Evolutionary conservation across 208 protist species (phyloP).

Genomic region (Novymonas esmeraldas): DNA sequence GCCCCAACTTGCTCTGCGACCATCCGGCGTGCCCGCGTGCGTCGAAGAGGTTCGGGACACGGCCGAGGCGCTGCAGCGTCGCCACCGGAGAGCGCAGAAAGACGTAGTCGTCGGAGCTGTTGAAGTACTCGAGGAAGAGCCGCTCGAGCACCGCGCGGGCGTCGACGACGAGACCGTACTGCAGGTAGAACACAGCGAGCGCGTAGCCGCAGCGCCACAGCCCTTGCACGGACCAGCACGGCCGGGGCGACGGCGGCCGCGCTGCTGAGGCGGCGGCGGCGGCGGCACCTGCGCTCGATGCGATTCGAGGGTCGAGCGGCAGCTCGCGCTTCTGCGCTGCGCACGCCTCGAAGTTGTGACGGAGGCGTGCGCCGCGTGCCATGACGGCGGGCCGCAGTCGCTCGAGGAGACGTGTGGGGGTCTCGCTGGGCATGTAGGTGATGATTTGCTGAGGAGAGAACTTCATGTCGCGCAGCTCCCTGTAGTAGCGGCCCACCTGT

Average conservation of each 20-base stretch:
- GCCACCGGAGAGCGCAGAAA: slow-evolving; percentile 35
- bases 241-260: not conserved
- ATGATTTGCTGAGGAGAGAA: slow-evolving; percentile 72
- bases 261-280: too few relatives aligned
- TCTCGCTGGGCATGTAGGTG: slow-evolving; percentile 66
- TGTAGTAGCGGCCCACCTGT: slow-evolving; percentile 67
- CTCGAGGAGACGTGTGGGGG: slow-evolving; percentile 64
- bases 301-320: slow-evolving; percentile 33
- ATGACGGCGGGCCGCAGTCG: slow-evolving; percentile 52
- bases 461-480: slow-evolving; percentile 57
- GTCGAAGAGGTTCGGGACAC: slow-evolving; percentile 59
- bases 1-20: slow-evolving; percentile 27
- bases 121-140: slow-evolving; percentile 85
- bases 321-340: slow-evolving; percentile 23
- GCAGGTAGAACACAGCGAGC: slow-evolving; percentile 73
- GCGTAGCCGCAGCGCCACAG: slow-evolving; percentile 75
- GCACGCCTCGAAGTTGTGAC: slow-evolving; percentile 36
- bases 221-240: slow-evolving; percentile 54
- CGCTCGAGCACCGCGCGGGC: slow-evolving; percentile 45
- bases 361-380: slow-evolving; percentile 32
- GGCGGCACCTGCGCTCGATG: not conserved
- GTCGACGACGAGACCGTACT: slow-evolving; percentile 70
- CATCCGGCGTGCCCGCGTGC: slow-evolving; percentile 23
- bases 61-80: slow-evolving; percentile 61
- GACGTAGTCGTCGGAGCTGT: slow-evolving; percentile 84